Base-by-base conservation (phyloP, 768 basidiomycete genomes). In the Phanerochaete sordida region DNA sequence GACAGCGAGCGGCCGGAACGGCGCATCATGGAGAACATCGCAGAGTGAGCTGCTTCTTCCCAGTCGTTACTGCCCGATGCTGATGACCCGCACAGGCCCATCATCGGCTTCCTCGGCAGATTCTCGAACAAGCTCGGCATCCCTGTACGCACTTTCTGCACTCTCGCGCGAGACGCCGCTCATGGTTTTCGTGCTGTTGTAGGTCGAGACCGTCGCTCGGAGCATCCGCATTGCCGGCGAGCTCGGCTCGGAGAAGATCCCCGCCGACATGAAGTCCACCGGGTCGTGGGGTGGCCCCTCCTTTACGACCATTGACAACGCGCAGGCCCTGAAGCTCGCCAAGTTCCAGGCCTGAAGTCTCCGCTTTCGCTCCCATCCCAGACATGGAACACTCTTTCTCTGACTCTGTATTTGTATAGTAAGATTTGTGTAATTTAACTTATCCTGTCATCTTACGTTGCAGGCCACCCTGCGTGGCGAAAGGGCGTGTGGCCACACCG, bases 241-340 rank as follows among this genome's bases (percentile, higher is more conserved):
- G 16, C 70, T 86, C 2, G 87, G 88, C 0, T 80, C 83, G 0
- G 68, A 77, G 0, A 72, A 64, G 0, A 73, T 90, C 11, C 80
- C 84, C 0, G 45, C 79, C 19, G 79, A 85, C 2, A 72, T 71
- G 15, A 76, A 79, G 65, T 69, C 57, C 6, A 46, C 12, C 28
- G 79, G 75, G 2, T 68, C 69, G 43, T 74, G 73, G 1, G 78
- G 66, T 7, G 69, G 54, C 24, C 54, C 71, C 0, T 68, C 65
- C 48, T 88, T 82, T 60, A 86, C 84, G 0, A n/a, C 83, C n/a
- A 76, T 90, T 46, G 68, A 66, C 5, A 90, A 89, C 49, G 33
- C 45, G n/a, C 30, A 35, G 16, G 47, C 31, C 2, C 48, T 58
- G 19, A 49, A 58, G 23, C 57, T 58, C 4, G 46, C 57, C 13